Evolutionary conservation across 2,329 filamentous ascomycete species (phyloP), one percentile per base, ranked within the genome.

Genomic region (Epichloe festucae): DNA sequence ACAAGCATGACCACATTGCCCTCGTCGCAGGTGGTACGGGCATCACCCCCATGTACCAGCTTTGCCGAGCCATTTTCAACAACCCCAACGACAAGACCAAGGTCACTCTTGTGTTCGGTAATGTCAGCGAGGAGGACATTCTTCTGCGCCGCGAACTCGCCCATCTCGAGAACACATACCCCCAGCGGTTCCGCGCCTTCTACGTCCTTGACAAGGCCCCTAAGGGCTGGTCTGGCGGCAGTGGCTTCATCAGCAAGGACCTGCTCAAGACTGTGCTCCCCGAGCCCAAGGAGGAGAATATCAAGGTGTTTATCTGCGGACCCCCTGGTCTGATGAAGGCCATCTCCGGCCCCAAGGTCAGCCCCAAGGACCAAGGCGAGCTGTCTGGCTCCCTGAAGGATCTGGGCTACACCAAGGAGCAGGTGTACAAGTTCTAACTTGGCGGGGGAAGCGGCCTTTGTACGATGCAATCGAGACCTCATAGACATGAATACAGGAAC

Each of bases 21-120:
- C 76, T 91, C 58, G 79, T 98, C 56, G 89, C 91, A n/a, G 93
- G 93, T 62, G 93, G 93, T 58, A 96, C 93, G 7, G 93, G 93
- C 55, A 95, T 98, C 69, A 93, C 93, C 11, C 93, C 93, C 60
- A 96, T 97, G 91, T 97, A 87, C 77, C 93, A 98, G 76, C 82
- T 98, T 45, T 76, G 82, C 58, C 88, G 88, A 56, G 79, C 84
- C 65, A 95, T 98, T 73, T 95, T 97, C 82, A 88, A 85, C 71
- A 95, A 96, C 79, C 89, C 91, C 54, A 81, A 87, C 43, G 93
- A 98, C 74, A 90, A 93, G 81, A 98, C 93, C 62, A 95, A 95
- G 76, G 89, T 98, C 42, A 97, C 91, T 5, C 82, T 98, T 35
- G 79, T 98, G 39, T 96, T 91, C 65, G 93, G 89, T 59, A 98